A percentile compares a stretch with the other conserved stretches of the same genome.
phyloP scores from a whole-genome alignment of 2,329 filamentous ascomycete species.

The Nothopassalora personata region DNA sequence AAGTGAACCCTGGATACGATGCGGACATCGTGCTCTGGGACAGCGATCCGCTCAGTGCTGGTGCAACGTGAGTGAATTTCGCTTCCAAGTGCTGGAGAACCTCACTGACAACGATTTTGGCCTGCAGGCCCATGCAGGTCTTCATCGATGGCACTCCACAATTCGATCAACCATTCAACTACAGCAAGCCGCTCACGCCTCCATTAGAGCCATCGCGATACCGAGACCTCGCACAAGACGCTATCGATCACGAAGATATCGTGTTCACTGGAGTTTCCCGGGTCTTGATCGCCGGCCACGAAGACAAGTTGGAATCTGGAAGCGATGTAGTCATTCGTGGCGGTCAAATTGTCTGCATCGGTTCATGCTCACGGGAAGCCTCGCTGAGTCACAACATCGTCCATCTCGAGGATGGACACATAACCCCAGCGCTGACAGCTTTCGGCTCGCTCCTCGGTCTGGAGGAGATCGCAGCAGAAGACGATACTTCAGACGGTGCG shows the following conservation, averaged over 20 bases:
- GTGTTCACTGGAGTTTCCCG: slow-evolving; percentile 55
- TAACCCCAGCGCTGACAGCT: slow-evolving; percentile 57
- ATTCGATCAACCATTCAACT: slow-evolving; percentile 47
- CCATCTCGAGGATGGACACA: slow-evolving; percentile 53
- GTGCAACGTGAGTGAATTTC: slow-evolving; percentile 2
- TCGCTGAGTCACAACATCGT: slow-evolving; percentile 39
- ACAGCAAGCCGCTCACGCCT: slow-evolving; percentile 45
- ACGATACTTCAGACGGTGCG: slow-evolving; percentile 42
- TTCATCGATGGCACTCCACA: slow-evolving; percentile 46
- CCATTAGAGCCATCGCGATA: slow-evolving; percentile 40
- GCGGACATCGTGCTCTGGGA: slow-evolving; percentile 43
- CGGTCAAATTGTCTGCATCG: slow-evolving; percentile 55
- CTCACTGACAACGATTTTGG: background rate
- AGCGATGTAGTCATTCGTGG: slow-evolving; percentile 43
- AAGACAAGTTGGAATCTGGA: slow-evolving; percentile 22
- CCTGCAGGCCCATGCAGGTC: slow-evolving; percentile 35
- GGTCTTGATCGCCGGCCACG: slow-evolving; percentile 46
- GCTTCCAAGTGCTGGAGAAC: background rate
- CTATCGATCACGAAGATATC: slow-evolving; percentile 33
- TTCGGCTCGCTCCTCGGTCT: slow-evolving; percentile 58
- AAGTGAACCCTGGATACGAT: slow-evolving; percentile 38
- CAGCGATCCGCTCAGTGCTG: slow-evolving; percentile 35
- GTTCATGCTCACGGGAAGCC: slow-evolving; percentile 45
- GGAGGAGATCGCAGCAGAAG: slow-evolving; percentile 57
- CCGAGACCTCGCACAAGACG: slow-evolving; percentile 18